Evolutionary conservation across 2,329 filamentous ascomycete genomes (phyloP), one percentile per base, ranked within the genome.

Genomic region (Pestalotiopsis sp.): DNA sequence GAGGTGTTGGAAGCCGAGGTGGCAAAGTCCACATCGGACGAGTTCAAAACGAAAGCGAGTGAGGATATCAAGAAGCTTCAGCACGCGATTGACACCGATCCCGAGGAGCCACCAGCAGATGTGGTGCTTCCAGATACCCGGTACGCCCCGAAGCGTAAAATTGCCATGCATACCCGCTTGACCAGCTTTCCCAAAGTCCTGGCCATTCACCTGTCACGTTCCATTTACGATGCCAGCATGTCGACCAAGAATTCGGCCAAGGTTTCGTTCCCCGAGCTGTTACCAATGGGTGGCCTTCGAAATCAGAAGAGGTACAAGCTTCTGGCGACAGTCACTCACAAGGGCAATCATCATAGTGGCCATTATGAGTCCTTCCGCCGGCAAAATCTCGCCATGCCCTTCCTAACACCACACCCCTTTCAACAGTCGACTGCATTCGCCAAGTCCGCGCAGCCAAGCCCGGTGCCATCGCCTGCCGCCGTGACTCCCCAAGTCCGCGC

Each of bases 341-440:
- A 97, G 76, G 96, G 96, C 49, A 97, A 93, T 71, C 96, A 99
- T 78, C 92, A 97, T 77, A 97, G 94, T 75, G 96, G 96, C 0
- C 96, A 99, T 78, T 99, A 99, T 82, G 96, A 99, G 79, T 95
- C 94, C 0, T 98, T 98, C 80, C 88, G 96, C 41, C 89, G 96
- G 49, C 96, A 98, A 80, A 92, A 93, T 69, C 82, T 93, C 9
- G 89, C 91, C 64, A 83, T 92, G 3, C 95, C 95, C 0, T 98
- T 91, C 77, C 92, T 93, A 1, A 98, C 95, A 7, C 90, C 92
- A 0, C 91, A 93, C 73, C 90, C 90, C 0, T 95, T 97, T 80
- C 91, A 92, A 70, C 87, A 87, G 5, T 92, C 93, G 49, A 91
- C 90, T 6, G 89, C 91, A 41, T 95, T 93, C 76, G 93, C 91